These are phyloP conservation scores for Drechmeria coniospora DNA, from an alignment of 2,329 filamentous ascomycete species.

Conservation along the genomic window DNA sequence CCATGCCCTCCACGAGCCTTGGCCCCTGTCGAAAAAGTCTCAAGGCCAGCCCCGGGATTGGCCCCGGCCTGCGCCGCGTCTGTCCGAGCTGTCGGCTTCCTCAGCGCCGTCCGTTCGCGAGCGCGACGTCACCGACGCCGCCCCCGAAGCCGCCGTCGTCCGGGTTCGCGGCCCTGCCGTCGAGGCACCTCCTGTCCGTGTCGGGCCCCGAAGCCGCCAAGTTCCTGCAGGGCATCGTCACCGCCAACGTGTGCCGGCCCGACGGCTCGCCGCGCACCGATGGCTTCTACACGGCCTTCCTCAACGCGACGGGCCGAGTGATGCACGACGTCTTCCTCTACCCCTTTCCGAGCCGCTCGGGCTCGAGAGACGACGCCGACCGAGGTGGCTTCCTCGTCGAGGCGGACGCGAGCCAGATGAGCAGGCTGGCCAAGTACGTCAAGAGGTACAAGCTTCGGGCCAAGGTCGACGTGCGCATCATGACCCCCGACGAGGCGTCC, in stretches of 20 bases:
- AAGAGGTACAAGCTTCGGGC: slow-evolving; percentile 75
- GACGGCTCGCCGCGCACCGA: slow-evolving; percentile 20
- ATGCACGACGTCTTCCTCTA: slow-evolving; percentile 87
- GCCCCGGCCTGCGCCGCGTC: slow-evolving; percentile 7
- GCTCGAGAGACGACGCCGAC: too few species aligned
- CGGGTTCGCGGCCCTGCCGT: slow-evolving; percentile 43
- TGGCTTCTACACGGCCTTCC: slow-evolving; percentile 67
- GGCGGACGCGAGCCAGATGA: slow-evolving; percentile 54
- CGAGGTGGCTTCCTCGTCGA: slow-evolving; percentile 8
- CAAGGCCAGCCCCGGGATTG: slow-evolving; percentile 5
- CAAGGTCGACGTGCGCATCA: slow-evolving; percentile 53
- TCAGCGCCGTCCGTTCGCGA: slow-evolving; percentile 17
- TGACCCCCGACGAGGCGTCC: slow-evolving; percentile 48
- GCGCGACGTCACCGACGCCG: slow-evolving; percentile 9
- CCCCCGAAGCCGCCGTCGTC: slow-evolving; percentile 27
- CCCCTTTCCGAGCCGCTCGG: slow-evolving; percentile 28
- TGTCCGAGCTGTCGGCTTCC: slow-evolving; percentile 16
- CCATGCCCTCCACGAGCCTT: slow-evolving; percentile 13
- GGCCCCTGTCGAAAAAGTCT: slow-evolving; percentile 12
- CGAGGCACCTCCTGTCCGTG: slow-evolving; percentile 65
- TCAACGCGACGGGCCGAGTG: slow-evolving; percentile 73
- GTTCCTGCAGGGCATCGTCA: slow-evolving; percentile 81
- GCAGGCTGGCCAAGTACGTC: slow-evolving; percentile 52
- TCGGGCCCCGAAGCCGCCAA: slow-evolving; percentile 64
- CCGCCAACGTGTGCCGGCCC: slow-evolving; percentile 33